Conservation (phyloP, 495 filamentous ascomycete genomes). For the Penicillium bovifimosum region DNA sequence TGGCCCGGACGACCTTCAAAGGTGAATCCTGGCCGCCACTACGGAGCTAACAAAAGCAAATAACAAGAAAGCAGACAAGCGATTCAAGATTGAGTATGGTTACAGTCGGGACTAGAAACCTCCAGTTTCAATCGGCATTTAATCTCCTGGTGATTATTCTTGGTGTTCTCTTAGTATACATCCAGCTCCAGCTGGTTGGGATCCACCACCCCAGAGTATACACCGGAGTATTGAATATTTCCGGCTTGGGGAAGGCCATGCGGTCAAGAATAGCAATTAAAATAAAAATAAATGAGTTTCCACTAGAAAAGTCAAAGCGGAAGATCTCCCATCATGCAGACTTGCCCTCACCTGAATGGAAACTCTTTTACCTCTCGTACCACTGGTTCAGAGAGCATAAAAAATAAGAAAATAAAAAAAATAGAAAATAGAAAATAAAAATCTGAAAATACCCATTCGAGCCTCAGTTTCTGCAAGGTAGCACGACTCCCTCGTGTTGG, state of each 20-base stretch:
- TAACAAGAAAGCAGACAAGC: not conserved
- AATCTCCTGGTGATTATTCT: too few relatives aligned
- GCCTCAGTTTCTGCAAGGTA: slow-evolving; percentile 15
- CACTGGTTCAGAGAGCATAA: too few relatives aligned
- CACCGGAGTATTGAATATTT: not conserved
- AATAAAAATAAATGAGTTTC: not conserved
- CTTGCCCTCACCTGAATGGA: slow-evolving; percentile 17
- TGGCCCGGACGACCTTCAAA: not conserved
- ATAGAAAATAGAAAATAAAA: too few relatives aligned
- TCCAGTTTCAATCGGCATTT: not conserved
- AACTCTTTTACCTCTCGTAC: too few relatives aligned
- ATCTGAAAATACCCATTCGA: not conserved
- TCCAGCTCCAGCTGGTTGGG: too few relatives aligned
- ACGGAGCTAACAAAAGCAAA: slow-evolving; percentile 14
- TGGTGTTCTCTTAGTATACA: too few relatives aligned
- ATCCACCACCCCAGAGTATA: too few relatives aligned
- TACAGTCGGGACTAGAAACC: not conserved
- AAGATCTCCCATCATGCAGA: slow-evolving; percentile 12
- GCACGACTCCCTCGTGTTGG: slow-evolving; percentile 20
- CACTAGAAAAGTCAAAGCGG: not conserved
- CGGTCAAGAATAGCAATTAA: not conserved
- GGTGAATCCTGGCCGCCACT: not conserved
- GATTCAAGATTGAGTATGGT: not conserved
- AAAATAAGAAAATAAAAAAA: too few relatives aligned
- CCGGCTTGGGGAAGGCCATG: not conserved